These are phyloP conservation scores for Clavispora asparagi DNA, from an alignment of 805 yeast species.

Conservation along the genomic window DNA sequence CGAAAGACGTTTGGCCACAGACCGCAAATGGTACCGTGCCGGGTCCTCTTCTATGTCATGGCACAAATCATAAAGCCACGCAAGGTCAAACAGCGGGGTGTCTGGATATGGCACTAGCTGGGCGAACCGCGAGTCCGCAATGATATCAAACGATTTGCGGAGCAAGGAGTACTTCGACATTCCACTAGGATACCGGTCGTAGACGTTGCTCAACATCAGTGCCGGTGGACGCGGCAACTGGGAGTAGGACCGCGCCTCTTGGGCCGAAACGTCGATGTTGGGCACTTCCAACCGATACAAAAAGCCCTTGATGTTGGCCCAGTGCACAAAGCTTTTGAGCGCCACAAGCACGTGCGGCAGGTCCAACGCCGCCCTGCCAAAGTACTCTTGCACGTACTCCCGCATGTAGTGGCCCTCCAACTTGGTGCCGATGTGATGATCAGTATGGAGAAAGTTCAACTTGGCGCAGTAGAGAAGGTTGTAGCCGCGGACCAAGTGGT, in stretches of 20 bases:
- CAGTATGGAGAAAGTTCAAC: slow-evolving; percentile 50
- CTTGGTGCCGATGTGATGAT: slow-evolving; percentile 49
- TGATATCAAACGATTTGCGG: slow-evolving; percentile 32
- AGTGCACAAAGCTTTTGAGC: slow-evolving; percentile 47
- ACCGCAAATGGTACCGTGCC: slow-evolving; percentile 43
- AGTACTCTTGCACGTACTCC: slow-evolving; percentile 31
- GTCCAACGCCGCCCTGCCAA: slow-evolving; percentile 34
- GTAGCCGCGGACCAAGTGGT: slow-evolving; percentile 39
- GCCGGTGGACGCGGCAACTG: slow-evolving; percentile 38
- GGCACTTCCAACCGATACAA: slow-evolving; percentile 38
- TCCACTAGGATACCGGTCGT: slow-evolving; percentile 49
- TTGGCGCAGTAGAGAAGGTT: slow-evolving; percentile 42
- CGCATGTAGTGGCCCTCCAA: slow-evolving; percentile 43
- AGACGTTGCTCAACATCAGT: slow-evolving; percentile 35
- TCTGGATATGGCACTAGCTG: slow-evolving; percentile 33
- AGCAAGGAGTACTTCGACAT: slow-evolving; percentile 43
- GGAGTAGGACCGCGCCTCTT: slow-evolving; percentile 25
- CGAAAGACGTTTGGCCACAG: slow-evolving; percentile 28
- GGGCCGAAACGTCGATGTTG: slow-evolving; percentile 27
- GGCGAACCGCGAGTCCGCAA: slow-evolving; percentile 36
- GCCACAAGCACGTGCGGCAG: slow-evolving; percentile 42
- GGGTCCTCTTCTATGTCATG: slow-evolving; percentile 44
- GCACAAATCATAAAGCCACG: slow-evolving; percentile 37
- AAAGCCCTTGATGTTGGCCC: slow-evolving; percentile 50
- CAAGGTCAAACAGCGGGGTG: slow-evolving; percentile 17